phyloP scores from a whole-genome alignment of 1,284 basidiomycete genomes.

The Phenoliferia sp. region DNA sequence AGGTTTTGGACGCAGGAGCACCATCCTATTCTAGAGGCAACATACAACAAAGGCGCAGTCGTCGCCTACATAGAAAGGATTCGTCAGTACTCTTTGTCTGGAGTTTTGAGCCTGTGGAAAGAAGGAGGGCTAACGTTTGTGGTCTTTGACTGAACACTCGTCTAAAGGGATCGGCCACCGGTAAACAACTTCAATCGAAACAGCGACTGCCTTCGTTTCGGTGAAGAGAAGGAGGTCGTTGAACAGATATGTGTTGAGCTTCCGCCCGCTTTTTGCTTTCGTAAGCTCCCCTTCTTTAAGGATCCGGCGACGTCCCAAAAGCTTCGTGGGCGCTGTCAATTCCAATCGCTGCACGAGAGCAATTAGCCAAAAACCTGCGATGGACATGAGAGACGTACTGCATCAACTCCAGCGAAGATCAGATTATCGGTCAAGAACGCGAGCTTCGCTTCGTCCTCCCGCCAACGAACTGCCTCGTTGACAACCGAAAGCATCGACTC shows the following conservation, averaged over 20 bases:
- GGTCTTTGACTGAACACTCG: slow-evolving; percentile 14
- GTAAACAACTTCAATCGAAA: slow-evolving; percentile 35
- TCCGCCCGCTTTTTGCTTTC: slow-evolving; percentile 75
- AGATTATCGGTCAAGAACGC: slow-evolving; percentile 65
- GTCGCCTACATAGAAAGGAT: background rate
- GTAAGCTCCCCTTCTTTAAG: slow-evolving; percentile 70
- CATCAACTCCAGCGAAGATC: slow-evolving; percentile 20
- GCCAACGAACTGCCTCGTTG: slow-evolving; percentile 84
- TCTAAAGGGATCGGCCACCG: slow-evolving; percentile 25
- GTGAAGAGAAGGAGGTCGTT: slow-evolving; percentile 41
- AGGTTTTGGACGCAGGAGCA: too few species aligned
- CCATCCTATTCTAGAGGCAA: too few species aligned
- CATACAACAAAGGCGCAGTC: background rate
- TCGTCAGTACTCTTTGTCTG: background rate
- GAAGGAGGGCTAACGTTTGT: background rate
- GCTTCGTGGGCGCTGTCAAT: slow-evolving; percentile 78
- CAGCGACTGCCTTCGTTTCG: slow-evolving; percentile 4
- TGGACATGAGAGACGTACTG: slow-evolving; percentile 49
- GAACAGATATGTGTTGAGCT: slow-evolving; percentile 52
- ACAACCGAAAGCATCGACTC: slow-evolving; percentile 72
- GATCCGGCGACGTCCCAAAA: slow-evolving; percentile 68
- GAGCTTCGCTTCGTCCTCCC: slow-evolving; percentile 70
- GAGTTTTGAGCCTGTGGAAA: background rate
- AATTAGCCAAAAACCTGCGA: background rate
- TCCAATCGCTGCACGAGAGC: slow-evolving; percentile 62